These are phyloP conservation scores for Aspergillus fischeri DNA, from an alignment of 2,329 filamentous ascomycete species.

Conservation along the genomic window DNA sequence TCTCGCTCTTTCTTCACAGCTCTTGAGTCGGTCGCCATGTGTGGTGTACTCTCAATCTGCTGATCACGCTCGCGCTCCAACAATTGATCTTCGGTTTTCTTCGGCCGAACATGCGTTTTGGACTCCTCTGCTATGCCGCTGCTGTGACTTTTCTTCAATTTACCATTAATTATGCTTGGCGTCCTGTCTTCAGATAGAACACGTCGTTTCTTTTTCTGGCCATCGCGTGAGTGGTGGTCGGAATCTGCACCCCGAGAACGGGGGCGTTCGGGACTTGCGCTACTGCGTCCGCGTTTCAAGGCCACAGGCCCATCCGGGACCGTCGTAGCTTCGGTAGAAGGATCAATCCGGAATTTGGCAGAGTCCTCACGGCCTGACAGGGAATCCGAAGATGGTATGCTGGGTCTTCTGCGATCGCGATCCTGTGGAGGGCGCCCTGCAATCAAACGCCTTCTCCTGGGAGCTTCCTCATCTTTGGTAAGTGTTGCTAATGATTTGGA, in stretches of 20 bases:
- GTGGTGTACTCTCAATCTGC: slow-evolving; percentile 10
- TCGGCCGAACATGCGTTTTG: slow-evolving; percentile 15
- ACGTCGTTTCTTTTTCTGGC: slow-evolving; percentile 42
- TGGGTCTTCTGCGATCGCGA: slow-evolving; percentile 31
- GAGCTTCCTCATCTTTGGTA: slow-evolving; percentile 33
- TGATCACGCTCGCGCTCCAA: slow-evolving; percentile 17
- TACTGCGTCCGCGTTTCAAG: slow-evolving; percentile 41
- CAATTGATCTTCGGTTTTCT: slow-evolving; percentile 11
- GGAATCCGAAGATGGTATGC: slow-evolving; percentile 39
- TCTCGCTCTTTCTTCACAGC: slow-evolving; percentile 29
- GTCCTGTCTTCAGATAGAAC: slow-evolving; percentile 37
- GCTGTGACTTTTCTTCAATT: slow-evolving; percentile 24
- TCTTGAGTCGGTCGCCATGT: slow-evolving; percentile 18
- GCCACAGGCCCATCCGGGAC: slow-evolving; percentile 16
- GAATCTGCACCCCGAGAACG: slow-evolving; percentile 31
- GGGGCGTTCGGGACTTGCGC: slow-evolving; percentile 38
- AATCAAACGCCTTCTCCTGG: slow-evolving; percentile 38
- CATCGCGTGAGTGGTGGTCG: slow-evolving; percentile 28
- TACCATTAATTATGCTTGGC: slow-evolving; percentile 28
- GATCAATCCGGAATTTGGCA: slow-evolving; percentile 28
- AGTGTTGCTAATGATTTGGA: slow-evolving; percentile 22
- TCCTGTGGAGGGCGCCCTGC: slow-evolving; percentile 40
- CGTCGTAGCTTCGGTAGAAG: slow-evolving; percentile 17
- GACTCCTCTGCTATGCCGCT: slow-evolving; percentile 11
- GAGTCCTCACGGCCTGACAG: slow-evolving; percentile 37